phyloP scores from a whole-genome alignment of 345 rosid genomes.

The Excoecaria cochinchinensis region DNA sequence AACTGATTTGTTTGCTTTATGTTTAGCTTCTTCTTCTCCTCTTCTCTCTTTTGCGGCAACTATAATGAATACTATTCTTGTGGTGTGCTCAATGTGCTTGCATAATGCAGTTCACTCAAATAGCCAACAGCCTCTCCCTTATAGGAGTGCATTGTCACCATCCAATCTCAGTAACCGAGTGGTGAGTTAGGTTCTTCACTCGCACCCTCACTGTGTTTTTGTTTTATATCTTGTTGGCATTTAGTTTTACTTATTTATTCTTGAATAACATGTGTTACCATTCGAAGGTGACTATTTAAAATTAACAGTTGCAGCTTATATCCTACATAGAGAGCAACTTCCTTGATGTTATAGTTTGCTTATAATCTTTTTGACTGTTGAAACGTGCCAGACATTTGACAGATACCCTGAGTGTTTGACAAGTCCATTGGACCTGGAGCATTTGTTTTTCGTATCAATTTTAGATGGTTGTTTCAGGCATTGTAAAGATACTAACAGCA shows the following conservation, averaged over 20 bases:
- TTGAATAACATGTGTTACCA: neutral
- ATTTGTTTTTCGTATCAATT: neutral
- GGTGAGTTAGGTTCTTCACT: slow-evolving; percentile 37
- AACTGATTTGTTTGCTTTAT: slow-evolving; percentile 12
- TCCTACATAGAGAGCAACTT: neutral
- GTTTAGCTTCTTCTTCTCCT: neutral
- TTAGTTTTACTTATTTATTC: neutral
- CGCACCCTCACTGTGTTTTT: neutral
- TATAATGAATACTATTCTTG: slow-evolving; percentile 13
- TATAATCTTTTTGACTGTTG: neutral
- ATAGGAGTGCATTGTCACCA: slow-evolving; percentile 15
- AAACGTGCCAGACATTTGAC: neutral
- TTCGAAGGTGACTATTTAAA: neutral
- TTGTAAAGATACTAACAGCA: neutral
- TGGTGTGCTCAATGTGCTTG: slow-evolving; percentile 21
- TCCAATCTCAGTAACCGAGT: slow-evolving; percentile 17
- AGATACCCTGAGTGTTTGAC: neutral
- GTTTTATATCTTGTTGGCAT: neutral
- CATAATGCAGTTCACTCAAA: slow-evolving; percentile 31
- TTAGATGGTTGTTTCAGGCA: neutral
- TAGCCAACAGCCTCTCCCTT: slow-evolving; percentile 28
- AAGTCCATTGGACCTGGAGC: neutral
- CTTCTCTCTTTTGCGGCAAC: neutral
- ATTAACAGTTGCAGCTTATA: neutral
- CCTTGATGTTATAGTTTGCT: neutral